These are phyloP conservation scores for Suillus spraguei DNA, from an alignment of 768 basidiomycete genomes.

Conservation along the genomic window DNA sequence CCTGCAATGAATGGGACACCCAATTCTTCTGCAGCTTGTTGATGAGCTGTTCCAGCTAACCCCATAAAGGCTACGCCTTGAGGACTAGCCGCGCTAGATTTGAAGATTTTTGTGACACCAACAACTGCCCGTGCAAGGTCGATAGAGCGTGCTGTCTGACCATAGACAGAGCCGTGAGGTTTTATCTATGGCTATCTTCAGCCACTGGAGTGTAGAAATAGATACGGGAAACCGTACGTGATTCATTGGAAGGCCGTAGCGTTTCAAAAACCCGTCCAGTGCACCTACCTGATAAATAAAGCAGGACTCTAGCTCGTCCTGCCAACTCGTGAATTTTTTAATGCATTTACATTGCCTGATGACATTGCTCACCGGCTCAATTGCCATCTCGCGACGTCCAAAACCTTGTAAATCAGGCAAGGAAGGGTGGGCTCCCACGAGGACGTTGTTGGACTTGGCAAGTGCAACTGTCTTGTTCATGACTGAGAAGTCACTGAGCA, in stretches of 20 bases:
- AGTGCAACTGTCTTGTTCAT: constrained; percentile 64
- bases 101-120: constrained; percentile 54
- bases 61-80: constrained; percentile 58
- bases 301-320: constrained; percentile 59
- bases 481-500: constrained; percentile 56
- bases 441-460: constrained; percentile 57
- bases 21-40: constrained; percentile 53
- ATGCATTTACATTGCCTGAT: background rate
- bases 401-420: constrained; percentile 67
- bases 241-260: constrained; percentile 52
- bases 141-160: constrained; percentile 57
- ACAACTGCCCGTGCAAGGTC: constrained; percentile 58
- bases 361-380: constrained; percentile 49
- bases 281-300: constrained; percentile 74
- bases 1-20: constrained; percentile 66
- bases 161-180: constrained; percentile 64
- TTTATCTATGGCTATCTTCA: constrained; percentile 43
- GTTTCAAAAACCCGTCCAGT: constrained; percentile 56
- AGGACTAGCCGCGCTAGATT: constrained; percentile 21
- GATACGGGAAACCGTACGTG: constrained; percentile 45
- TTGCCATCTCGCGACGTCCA: constrained; percentile 64
- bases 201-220: background rate
- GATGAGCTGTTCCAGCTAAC: constrained; percentile 64
- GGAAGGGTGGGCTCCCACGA: constrained; percentile 70
- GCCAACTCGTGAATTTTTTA: background rate